phyloP scores from a whole-genome alignment of 129 eudicot species.

The Chrysanthemum seticuspe region DNA sequence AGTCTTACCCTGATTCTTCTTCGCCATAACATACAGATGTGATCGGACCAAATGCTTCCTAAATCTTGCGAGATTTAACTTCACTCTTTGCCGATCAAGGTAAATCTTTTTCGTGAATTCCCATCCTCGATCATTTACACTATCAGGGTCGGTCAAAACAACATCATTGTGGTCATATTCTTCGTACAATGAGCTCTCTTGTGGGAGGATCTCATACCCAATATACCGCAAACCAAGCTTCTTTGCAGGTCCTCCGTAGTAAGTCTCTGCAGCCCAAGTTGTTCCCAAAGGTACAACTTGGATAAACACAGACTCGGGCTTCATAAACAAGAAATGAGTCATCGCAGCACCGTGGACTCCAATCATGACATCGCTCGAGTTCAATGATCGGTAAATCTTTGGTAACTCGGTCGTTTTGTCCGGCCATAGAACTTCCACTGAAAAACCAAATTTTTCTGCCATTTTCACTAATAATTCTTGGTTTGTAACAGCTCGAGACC shows the following conservation, averaged over 20 bases:
- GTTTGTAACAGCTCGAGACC: conserved; percentile 78
- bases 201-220: conserved; percentile 67
- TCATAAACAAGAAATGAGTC: conserved; percentile 92
- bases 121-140: conserved; percentile 79
- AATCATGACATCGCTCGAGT: conserved; percentile 86
- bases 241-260: conserved; percentile 80
- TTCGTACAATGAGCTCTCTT: conserved; percentile 80
- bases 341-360: conserved; percentile 99
- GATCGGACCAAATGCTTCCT: conserved; percentile 69
- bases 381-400: conserved; percentile 60
- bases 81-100: conserved; percentile 81
- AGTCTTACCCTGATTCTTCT: conserved; percentile 29
- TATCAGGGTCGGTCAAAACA: conserved; percentile 63
- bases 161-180: conserved; percentile 63
- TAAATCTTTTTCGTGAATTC: conserved; percentile 85
- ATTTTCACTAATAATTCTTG: conserved; percentile 58
- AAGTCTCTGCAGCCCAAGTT: conserved; percentile 91
- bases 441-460: conserved; percentile 73
- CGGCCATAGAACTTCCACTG: conserved; percentile 66
- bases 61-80: conserved; percentile 60
- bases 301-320: conserved; percentile 75
- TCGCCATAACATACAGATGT: conserved; percentile 53
- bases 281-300: conserved; percentile 89
- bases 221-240: conserved; percentile 72
- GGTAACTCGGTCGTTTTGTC: conserved; percentile 70